These are phyloP conservation scores for Penicillium sp. DNA, from an alignment of 2,329 filamentous ascomycete species.

Conservation along the genomic window DNA sequence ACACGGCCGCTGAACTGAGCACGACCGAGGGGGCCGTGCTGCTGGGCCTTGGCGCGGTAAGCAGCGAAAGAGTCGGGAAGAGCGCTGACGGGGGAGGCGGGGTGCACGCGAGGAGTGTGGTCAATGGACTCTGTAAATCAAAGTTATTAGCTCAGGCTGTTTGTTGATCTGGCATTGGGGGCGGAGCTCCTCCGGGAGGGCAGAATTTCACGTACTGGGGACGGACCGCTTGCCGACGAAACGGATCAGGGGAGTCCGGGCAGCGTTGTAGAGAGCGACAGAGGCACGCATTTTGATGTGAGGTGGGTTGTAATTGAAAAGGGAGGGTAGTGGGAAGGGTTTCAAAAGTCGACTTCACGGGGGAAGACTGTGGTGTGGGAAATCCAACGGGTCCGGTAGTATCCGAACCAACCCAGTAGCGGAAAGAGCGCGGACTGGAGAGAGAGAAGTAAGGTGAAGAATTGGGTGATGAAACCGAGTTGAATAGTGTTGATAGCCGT, in stretches of 20 bases:
- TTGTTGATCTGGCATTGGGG: not conserved
- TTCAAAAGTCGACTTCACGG: constrained; percentile 22
- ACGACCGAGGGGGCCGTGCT: constrained; percentile 65
- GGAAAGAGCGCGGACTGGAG: constrained; percentile 14
- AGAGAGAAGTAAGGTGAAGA: constrained; percentile 2
- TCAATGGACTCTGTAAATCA: constrained; percentile 48
- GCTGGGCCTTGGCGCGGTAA: constrained; percentile 68
- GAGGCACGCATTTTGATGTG: constrained; percentile 50
- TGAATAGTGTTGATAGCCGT: not conserved
- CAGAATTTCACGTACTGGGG: constrained; percentile 46
- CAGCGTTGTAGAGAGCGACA: constrained; percentile 48
- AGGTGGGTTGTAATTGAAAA: constrained; percentile 14
- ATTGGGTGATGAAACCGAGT: constrained; percentile 5
- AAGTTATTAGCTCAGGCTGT: constrained; percentile 23
- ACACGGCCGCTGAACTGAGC: constrained; percentile 48
- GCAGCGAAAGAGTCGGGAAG: constrained; percentile 67
- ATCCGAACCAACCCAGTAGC: constrained; percentile 36
- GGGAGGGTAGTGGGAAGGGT: constrained; percentile 18
- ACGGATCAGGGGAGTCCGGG: constrained; percentile 56
- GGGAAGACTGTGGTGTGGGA: constrained; percentile 27
- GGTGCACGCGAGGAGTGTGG: constrained; percentile 65
- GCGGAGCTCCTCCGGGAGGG: not conserved
- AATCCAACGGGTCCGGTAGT: constrained; percentile 37
- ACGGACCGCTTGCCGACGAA: constrained; percentile 56
- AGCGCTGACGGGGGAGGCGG: constrained; percentile 60